phyloP scores from a whole-genome alignment of 345 rosid species.

The Eucalyptus polyanthemos region DNA sequence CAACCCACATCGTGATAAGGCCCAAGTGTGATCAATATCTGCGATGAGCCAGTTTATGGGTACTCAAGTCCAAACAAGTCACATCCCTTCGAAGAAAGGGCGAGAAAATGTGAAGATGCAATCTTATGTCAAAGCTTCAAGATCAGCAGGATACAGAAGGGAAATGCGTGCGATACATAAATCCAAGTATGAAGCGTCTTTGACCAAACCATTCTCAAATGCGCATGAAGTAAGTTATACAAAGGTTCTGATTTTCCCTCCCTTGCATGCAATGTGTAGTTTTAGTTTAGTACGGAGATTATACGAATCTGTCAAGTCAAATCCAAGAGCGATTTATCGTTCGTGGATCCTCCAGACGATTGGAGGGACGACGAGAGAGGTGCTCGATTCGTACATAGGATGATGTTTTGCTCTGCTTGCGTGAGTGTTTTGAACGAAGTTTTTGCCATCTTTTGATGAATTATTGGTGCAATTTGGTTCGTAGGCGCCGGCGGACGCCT shows the following conservation, averaged over 20 bases:
- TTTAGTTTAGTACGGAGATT: background rate
- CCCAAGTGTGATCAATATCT: no score
- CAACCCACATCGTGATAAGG: no score
- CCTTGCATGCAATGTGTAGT: background rate
- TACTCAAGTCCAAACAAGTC: no score
- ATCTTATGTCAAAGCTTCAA: background rate
- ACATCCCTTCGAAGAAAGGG: no score
- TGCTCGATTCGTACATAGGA: background rate
- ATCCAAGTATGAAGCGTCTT: background rate
- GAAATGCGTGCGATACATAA: background rate
- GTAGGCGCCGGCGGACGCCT: background rate
- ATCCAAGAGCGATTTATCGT: background rate
- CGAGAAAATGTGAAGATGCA: background rate
- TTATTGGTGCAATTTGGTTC: background rate
- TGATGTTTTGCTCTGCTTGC: background rate
- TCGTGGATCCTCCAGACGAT: background rate
- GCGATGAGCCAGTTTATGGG: no score
- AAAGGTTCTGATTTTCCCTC: background rate
- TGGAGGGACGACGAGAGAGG: background rate
- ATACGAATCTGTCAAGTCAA: background rate
- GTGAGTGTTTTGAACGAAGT: background rate
- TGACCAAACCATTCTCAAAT: background rate
- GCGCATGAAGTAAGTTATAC: background rate
- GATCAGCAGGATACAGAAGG: background rate
- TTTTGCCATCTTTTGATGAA: background rate